Conservation (phyloP, 345 rosid genomes). For the Laguncularia racemosa region DNA sequence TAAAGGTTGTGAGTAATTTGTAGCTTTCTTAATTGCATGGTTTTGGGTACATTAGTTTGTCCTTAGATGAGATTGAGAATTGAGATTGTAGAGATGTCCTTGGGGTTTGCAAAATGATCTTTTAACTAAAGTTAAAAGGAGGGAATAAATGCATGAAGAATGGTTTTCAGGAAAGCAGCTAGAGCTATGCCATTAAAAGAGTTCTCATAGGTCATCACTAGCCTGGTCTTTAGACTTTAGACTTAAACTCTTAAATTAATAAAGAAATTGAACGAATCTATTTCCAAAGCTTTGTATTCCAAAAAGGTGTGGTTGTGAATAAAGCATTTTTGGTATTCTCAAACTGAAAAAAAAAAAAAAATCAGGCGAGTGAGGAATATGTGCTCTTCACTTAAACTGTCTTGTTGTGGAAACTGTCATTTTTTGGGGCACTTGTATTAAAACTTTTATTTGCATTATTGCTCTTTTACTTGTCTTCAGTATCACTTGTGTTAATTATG, state of each 20-base stretch:
- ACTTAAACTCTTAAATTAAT: conserved; percentile 19
- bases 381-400: no score
- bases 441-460: no score
- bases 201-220: conserved; percentile 25
- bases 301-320: conserved; percentile 10
- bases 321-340: background rate
- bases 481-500: no score
- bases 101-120: conserved; percentile 25
- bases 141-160: conserved; percentile 50
- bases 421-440: no score
- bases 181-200: conserved; percentile 12
- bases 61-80: no score
- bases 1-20: conserved; percentile 38
- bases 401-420: no score
- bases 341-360: no score
- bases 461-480: no score
- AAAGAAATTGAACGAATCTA: conserved; percentile 39
- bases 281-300: conserved; percentile 27
- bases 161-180: conserved; percentile 30
- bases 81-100: conserved; percentile 18
- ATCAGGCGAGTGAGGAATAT: no score
- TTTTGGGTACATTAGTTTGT: background rate
- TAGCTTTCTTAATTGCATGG: conserved; percentile 1
- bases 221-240: conserved; percentile 14
- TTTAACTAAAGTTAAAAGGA: conserved; percentile 39